Percentiles rank a stretch among this genome's conserved stretches.
phyloP scores from a whole-genome alignment of 768 basidiomycete genomes.

The Polyporus arcularius region DNA sequence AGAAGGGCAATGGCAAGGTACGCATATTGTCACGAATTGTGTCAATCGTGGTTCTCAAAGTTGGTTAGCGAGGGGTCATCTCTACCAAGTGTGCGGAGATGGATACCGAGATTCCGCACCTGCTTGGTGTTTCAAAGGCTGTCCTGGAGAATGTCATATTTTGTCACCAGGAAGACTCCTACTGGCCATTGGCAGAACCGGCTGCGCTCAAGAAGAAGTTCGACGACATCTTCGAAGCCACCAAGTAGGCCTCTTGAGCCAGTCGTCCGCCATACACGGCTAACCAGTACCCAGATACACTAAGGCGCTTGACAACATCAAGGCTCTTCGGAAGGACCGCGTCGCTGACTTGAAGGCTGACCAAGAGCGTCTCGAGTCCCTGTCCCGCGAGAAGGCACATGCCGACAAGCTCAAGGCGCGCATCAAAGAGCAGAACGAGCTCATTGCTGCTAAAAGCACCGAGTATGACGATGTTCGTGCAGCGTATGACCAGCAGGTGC shows the following conservation, averaged over 20 bases:
- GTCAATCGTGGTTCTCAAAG: neutral
- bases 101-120: conserved; percentile 89
- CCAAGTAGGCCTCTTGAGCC: conserved; percentile 54
- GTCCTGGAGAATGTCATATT: conserved; percentile 99
- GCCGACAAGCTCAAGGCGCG: conserved; percentile 80
- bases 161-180: conserved; percentile 98
- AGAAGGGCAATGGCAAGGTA: conserved; percentile 76
- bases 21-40: conserved; percentile 21
- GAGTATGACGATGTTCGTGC: conserved; percentile 72
- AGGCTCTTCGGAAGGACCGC: conserved; percentile 86
- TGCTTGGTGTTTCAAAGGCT: conserved; percentile 96
- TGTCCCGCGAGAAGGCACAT: conserved; percentile 81
- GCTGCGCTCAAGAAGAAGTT: conserved; percentile 96
- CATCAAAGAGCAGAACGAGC: conserved; percentile 57
- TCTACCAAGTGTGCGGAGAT: conserved; percentile 98
- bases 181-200: conserved; percentile 95
- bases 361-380: conserved; percentile 77
- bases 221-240: conserved; percentile 99
- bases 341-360: conserved; percentile 90
- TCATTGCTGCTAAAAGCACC: conserved; percentile 69
- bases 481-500: conserved; percentile 62
- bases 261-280: neutral
- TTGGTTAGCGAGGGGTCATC: conserved; percentile 72
- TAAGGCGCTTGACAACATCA: conserved; percentile 94
- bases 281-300: conserved; percentile 67